Evolutionary conservation across 192 early-diverging fungal genomes (phyloP), one percentile per base, ranked within the genome.

Genomic region (Backusella macrospora): DNA sequence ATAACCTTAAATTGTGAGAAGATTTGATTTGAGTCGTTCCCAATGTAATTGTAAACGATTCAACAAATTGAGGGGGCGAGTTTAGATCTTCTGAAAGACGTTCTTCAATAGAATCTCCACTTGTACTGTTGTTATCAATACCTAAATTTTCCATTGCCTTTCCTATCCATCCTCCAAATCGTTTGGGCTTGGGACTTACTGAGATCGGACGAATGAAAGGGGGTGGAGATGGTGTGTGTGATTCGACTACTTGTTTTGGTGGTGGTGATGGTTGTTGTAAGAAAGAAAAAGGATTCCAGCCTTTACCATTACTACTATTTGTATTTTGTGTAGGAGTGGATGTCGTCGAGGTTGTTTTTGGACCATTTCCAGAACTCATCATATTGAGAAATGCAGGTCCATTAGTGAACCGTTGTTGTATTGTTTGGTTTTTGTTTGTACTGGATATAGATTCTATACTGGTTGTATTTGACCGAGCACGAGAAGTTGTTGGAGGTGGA

Each of bases 11-110:
- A 76, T 91, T 93, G 68, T 92, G 90, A 15, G 91, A 92, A 5
- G 89, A 86, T 23, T 87, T 88, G 12, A 90, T 87, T 75, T 93
- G 92, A 18, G 82, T 75, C 12, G 89, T 92, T 4, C 92, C 92
- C 9, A 92, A 76, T 16, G 87, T 83, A 13, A 92, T 88, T 0
- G 92, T 92, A 73, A 92, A 94, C 0, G 87, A 86, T 65, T 94
- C 92, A 0, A 90, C 89, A 6, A 93, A 80, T 16, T 91, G 81
- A 12, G 68, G 52, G 18, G 71, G 52, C 29, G 44, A 49, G 29
- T 62, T 21, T 18, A 45, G 49, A 16, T 21, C 5, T 6, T 23
- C 26, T 34, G 65, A 76, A 66, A 73, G 81, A 80, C 70, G 81
- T 48, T 78, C 67, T 16, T 83, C 85, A 4, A 12, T 26, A 26